Conservation (phyloP, 345 rosid species). For the Litchi chinensis region DNA sequence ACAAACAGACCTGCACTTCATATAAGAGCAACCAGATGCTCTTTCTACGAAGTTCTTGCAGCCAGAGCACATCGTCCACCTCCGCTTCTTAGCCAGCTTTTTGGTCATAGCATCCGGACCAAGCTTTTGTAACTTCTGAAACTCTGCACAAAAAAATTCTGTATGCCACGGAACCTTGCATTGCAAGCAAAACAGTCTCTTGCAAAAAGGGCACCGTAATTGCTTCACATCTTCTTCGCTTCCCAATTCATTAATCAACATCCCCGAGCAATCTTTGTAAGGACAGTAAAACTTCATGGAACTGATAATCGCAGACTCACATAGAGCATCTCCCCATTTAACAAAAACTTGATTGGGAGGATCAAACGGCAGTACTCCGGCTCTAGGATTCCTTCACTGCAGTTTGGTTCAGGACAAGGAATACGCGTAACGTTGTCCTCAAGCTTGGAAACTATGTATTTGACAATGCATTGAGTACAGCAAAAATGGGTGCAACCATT, state of each 20-base stretch:
- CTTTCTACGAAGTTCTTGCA: no score
- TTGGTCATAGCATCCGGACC: constrained; percentile 18
- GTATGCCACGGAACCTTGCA: constrained; percentile 63
- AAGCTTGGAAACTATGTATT: constrained; percentile 52
- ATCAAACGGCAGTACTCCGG: constrained; percentile 39
- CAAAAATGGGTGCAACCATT: constrained; percentile 55
- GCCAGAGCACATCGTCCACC: constrained; percentile 9
- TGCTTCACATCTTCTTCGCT: constrained; percentile 25
- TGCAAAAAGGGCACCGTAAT: constrained; percentile 49
- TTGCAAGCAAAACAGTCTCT: constrained; percentile 47
- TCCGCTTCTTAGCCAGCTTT: constrained; percentile 44
- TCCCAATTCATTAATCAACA: constrained; percentile 40
- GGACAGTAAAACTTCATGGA: constrained; percentile 54
- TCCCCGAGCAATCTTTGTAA: constrained; percentile 46
- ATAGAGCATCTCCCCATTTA: constrained; percentile 52
- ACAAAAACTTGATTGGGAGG: constrained; percentile 46
- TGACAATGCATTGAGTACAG: constrained; percentile 47
- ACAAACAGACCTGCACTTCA: no score
- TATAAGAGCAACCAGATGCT: no score
- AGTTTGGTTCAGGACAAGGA: constrained; percentile 38
- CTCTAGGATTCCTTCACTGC: constrained; percentile 34
- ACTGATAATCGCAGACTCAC: constrained; percentile 46
- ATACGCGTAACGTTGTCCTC: constrained; percentile 35
- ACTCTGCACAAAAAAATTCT: constrained; percentile 40
- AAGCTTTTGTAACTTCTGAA: constrained; percentile 6